Conservation (phyloP, 2,329 filamentous ascomycete species). For the Fusarium keratoplasticum region DNA sequence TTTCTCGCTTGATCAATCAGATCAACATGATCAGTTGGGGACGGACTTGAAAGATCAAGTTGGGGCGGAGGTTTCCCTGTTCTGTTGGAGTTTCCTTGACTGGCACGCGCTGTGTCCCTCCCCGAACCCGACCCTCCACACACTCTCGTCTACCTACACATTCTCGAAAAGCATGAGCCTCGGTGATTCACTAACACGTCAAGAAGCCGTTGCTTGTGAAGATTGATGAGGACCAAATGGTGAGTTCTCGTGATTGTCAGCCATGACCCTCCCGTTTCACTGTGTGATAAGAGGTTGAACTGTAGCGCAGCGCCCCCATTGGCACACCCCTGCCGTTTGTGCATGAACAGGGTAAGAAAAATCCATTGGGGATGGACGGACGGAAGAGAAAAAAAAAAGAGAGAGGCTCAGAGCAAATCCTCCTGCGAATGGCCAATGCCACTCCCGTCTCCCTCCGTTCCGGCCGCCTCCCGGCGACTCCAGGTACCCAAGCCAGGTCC, state of each 20-base stretch:
- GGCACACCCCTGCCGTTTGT: constrained; percentile 35
- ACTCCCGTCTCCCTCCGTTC: constrained; percentile 27
- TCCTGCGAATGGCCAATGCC: constrained; percentile 22
- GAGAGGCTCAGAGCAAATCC: constrained; percentile 12
- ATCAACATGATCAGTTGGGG: constrained; percentile 12
- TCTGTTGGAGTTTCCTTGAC: constrained; percentile 21
- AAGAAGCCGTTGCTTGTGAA: constrained; percentile 33
- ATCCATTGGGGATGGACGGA: constrained; percentile 43
- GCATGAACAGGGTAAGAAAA: constrained; percentile 35
- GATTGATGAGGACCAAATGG: constrained; percentile 35
- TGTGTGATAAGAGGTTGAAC: constrained; percentile 29
- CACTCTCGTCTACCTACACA: background rate
- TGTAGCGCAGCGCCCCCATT: background rate
- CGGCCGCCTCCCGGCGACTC: constrained; percentile 28
- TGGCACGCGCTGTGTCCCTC: constrained; percentile 19
- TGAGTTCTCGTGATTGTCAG: constrained; percentile 1
- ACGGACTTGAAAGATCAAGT: constrained; percentile 12
- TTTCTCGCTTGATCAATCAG: background rate
- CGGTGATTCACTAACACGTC: constrained; percentile 8
- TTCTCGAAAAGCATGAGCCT: constrained; percentile 1
- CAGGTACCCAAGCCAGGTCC: constrained; percentile 1
- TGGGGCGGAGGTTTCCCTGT: constrained; percentile 21
- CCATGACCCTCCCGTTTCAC: constrained; percentile 1
- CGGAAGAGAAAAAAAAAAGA: constrained; percentile 21
- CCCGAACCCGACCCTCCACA: background rate